Conservation (phyloP, 257 asterid species). For the Solanum okadae region DNA sequence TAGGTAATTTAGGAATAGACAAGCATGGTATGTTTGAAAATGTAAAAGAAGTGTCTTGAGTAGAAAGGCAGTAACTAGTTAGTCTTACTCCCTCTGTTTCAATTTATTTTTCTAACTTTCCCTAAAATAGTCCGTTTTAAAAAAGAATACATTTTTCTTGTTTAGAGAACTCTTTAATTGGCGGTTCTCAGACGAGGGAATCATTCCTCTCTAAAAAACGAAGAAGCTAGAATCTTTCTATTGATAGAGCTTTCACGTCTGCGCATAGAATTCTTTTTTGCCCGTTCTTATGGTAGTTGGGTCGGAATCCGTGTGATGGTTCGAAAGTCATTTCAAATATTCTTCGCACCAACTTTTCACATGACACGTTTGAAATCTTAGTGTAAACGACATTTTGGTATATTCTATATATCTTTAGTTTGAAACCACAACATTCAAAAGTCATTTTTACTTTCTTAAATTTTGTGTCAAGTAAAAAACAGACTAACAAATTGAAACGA, state of each 20-base stretch:
- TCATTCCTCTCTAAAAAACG: too few relatives aligned
- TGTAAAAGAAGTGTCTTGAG: not conserved
- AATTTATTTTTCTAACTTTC: not conserved
- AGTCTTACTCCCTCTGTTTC: not conserved
- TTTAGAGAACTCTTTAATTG: not conserved
- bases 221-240: too few relatives aligned
- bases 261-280: too few relatives aligned
- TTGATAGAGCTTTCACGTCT: too few relatives aligned
- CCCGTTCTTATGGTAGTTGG: too few relatives aligned
- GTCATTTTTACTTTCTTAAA: not conserved
- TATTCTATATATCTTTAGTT: not conserved
- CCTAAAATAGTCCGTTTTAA: not conserved
- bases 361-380: not conserved
- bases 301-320: too few relatives aligned
- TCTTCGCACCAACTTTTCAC: not conserved
- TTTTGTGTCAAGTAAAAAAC: not conserved
- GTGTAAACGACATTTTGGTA: not conserved
- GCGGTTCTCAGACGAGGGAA: too few relatives aligned
- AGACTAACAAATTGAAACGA: not conserved
- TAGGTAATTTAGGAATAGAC: slow-evolving; percentile 34
- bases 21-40: slow-evolving; percentile 35
- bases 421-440: not conserved
- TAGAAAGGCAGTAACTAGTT: not conserved
- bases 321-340: not conserved
- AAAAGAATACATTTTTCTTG: not conserved